These are phyloP conservation scores for Pseudocercospora ulei DNA, from an alignment of 2,329 filamentous ascomycete species.

Conservation along the genomic window DNA sequence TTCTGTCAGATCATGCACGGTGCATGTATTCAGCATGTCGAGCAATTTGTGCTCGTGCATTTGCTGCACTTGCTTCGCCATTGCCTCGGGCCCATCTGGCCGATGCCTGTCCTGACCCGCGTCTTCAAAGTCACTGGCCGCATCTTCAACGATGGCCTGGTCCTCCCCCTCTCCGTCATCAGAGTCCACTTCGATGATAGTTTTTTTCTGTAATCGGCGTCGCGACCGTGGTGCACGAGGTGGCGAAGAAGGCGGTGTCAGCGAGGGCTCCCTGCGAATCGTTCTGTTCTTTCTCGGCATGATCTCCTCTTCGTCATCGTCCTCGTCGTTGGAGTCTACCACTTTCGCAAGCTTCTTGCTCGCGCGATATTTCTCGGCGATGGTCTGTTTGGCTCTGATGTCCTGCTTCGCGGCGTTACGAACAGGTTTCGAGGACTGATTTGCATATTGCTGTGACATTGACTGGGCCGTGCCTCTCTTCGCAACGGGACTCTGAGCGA, in stretches of 20 bases:
- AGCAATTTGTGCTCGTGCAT: conserved; percentile 47
- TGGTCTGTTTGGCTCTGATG: conserved; percentile 43
- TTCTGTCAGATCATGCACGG: conserved; percentile 65
- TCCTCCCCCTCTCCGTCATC: conserved; percentile 37
- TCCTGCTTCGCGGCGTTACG: conserved; percentile 47
- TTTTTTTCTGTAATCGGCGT: conserved; percentile 19
- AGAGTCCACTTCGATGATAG: conserved; percentile 33
- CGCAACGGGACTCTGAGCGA: conserved; percentile 23
- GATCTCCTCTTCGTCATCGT: conserved; percentile 27
- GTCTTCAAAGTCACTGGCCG: conserved; percentile 20
- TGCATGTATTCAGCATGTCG: conserved; percentile 73
- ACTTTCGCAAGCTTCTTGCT: conserved; percentile 18
- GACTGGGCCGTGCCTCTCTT: conserved; percentile 27
- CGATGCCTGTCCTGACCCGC: conserved; percentile 8
- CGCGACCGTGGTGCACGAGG: conserved; percentile 17
- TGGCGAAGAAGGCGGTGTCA: conserved; percentile 34
- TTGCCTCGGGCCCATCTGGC: conserved; percentile 34
- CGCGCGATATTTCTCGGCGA: conserved; percentile 39
- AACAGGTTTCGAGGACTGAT: conserved; percentile 20
- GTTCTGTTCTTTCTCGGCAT: conserved; percentile 36
- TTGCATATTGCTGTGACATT: conserved; percentile 13
- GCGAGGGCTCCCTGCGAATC: conserved; percentile 40
- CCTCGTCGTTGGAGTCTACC: conserved; percentile 18
- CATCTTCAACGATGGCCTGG: conserved; percentile 22
- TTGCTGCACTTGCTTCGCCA: conserved; percentile 16